These are phyloP conservation scores for Kitagawia praeruptora DNA, from an alignment of 129 eudicot genomes.

Conservation along the genomic window DNA sequence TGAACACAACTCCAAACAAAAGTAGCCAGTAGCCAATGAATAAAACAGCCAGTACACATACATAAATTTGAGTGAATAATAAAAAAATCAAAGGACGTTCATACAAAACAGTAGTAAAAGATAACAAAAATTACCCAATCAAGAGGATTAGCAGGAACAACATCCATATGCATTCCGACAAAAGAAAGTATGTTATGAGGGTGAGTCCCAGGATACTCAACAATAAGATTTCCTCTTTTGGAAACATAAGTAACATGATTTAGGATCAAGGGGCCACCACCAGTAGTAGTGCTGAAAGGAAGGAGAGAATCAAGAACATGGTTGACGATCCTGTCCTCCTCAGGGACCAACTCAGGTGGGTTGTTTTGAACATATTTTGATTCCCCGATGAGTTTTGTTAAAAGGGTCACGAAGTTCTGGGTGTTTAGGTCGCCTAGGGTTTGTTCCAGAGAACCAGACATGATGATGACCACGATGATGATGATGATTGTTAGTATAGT, in stretches of 20 bases:
- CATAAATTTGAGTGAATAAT: too few species aligned
- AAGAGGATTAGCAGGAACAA: conserved; percentile 30
- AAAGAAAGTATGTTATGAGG: conserved; percentile 21
- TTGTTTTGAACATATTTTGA: conserved; percentile 82
- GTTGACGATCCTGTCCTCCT: conserved; percentile 76
- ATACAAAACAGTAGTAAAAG: too few species aligned
- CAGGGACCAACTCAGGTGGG: conserved; percentile 89
- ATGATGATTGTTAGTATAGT: background rate
- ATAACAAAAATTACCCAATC: conserved; percentile 18
- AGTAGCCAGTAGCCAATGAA: too few species aligned
- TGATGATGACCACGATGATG: background rate
- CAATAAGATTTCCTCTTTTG: conserved; percentile 29
- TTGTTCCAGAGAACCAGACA: conserved; percentile 20
- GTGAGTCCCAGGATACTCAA: conserved; percentile 30
- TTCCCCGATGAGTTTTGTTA: conserved; percentile 78
- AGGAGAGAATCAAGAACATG: conserved; percentile 68
- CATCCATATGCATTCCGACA: conserved; percentile 39
- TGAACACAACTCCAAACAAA: background rate
- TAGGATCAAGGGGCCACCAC: conserved; percentile 30
- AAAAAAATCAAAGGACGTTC: too few species aligned
- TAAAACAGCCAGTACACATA: too few species aligned
- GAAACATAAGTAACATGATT: conserved; percentile 26
- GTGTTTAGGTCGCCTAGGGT: conserved; percentile 57
- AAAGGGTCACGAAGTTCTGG: conserved; percentile 56
- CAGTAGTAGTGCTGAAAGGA: conserved; percentile 52